Base-by-base conservation (phyloP, 2,329 filamentous ascomycete genomes). In the Colletotrichum cuscutae region DNA sequence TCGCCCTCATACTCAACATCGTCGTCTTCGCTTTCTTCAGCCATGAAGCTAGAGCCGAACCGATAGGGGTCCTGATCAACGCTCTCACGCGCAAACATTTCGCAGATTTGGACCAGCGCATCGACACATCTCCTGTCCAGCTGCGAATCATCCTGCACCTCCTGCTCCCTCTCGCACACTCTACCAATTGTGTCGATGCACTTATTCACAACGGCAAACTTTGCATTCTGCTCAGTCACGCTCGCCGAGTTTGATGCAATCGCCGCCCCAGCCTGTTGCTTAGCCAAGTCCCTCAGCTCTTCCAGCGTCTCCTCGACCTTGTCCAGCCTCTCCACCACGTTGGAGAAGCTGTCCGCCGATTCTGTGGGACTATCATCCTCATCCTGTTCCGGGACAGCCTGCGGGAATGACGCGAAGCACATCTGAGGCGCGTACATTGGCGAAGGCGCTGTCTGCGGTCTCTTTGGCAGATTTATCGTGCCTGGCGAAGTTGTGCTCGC, bases 81-180 rank as follows among this genome's bases (percentile, higher is more conserved):
- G 5, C 53, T 60, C 13, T 72, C 65, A 15, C 70, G 68, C 32
- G 70, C 70, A 61, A 72, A 72, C 70, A 70, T 72, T 46, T 72
- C 70, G 24, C 70, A 72, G 26, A 72, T 72, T 22, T 60, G 56
- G 19, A 72, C 54, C 3, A 72, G 66, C 13, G 70, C 70, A 2
- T 60, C 46, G 1, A 72, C 70, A 3, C 70, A 70, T 12, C 62
- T 26, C 54, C 65, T 53, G 4, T 64, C 28, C 11, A 37, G 19
- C 5, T 37, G 61, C 22, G 26, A 60, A 52, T 54, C 46, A 26
- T 22, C n/a, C 26, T 68, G 32, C 54, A 32, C 28, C 46, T 70
- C 65, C 3, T 46, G 56, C 22, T 68, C 52, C 52, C 60, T 52
- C 24, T 72, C 65, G 13, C 66, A 72, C 3, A 72, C 60, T 32